Base-by-base conservation (phyloP, 2,329 filamentous ascomycete genomes). In the Cercospora beticola region DNA sequence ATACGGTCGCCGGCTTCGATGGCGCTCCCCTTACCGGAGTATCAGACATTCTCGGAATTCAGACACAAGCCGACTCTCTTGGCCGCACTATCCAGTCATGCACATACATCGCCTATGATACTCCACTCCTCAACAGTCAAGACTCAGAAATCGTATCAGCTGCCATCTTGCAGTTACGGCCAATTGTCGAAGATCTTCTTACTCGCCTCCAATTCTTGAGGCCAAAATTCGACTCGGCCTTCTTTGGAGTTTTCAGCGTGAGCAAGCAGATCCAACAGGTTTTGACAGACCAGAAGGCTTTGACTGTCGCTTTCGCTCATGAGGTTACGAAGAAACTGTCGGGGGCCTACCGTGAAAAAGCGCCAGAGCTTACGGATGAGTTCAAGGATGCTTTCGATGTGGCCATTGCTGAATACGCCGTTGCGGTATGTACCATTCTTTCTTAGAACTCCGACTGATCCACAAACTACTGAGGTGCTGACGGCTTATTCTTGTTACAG, bases 261-360 rank as follows among this genome's bases (percentile, higher is more conserved):
- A 40, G 36, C 36, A 40, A 40, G 33, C 65, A 67, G 28, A 49
- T 67, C 5, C 28, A 63, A 60, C 28, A 52, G 18, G n/a, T n/a
- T 31, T 60, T 67, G 49, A 14, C 30, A 60, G 52, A 67, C 33
- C 65, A 67, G 60, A 67, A 67, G 46, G 60, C 65, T 36, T 57
- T 67, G 30, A 52, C 33, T 10, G 60, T 60, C 16, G 65, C 43
- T 14, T 21, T 67, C 28, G 60, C 30, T 5, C 8, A 67, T 28
- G 46, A 33, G 5, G 62, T 67, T 36, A 33, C 65, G 36, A 31
- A 33, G 52, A 67, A 64, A 36, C 49, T 67, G 52, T 28, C 65
- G 31, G 59, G 59, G 3, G 59, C 65, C 10, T 67, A 58, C 36
- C 36, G 56, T 18, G 33, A 18, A 10, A 33, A 49, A 7, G 65